Base-by-base conservation (phyloP, 495 filamentous ascomycete species). In the Aspergillus baeticus region DNA sequence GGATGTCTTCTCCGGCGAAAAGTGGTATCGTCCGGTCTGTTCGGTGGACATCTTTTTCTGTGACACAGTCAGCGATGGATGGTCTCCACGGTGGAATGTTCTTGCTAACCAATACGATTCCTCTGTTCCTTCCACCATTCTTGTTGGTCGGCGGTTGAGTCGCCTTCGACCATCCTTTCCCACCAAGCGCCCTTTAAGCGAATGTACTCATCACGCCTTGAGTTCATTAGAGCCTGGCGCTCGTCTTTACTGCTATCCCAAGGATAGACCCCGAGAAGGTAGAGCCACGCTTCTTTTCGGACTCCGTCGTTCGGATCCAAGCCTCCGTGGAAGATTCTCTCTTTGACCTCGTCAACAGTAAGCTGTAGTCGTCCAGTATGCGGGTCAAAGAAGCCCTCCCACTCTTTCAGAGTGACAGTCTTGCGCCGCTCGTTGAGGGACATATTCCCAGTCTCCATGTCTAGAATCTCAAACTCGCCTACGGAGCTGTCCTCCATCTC, bases 101-200 rank as follows among this genome's bases (percentile, higher is more conserved):
- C 17, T 4, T 42, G 81, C 75, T 31, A 85, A 96, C 93, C 93
- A 67, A 98, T 98, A 42, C 94, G 81, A 54, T 85, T 87, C 66
- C 87, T 88, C 62, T 98, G 95, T 71, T 98, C 94, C 57, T 91
- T 86, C 92, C 92, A 98, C 83, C 91, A 93, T 53, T 98, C 94
- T 34, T 85, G 85, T 57, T 91, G 82, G 52, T 94, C 87, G 2
- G 81, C 75, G 15, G 88, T 85, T 6, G 87, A 86, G 35, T 85
- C 86, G 7, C 87, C 83, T 55, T 96, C 90, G 6, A 94, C 83
- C 71, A 98, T 87, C 38, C 87, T 83, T 63, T 98, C 92, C 94
- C 94, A 98, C 94, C 94, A 98, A 14, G 87, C 83, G 0, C 88
- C 92, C 70, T 98, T 98, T 20, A 98, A 75, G 47, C 92, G 87